Percentiles rank a stretch among this genome's conserved stretches.
These are phyloP conservation scores for Bertia moriformis DNA, from an alignment of 2,329 filamentous ascomycete species.

Conservation along the genomic window DNA sequence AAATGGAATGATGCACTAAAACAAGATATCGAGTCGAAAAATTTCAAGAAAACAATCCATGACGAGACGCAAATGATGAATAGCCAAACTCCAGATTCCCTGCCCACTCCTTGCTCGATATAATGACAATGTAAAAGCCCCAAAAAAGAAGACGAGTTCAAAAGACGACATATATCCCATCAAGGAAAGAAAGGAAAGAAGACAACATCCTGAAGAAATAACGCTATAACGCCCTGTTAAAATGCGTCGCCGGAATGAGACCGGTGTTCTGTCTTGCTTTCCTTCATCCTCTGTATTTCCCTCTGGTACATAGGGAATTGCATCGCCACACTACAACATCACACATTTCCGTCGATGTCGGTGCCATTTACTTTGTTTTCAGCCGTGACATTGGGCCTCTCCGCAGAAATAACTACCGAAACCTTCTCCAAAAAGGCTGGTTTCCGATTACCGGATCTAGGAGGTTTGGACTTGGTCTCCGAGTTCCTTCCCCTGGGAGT, in stretches of 20 bases:
- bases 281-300: not conserved
- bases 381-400: not conserved
- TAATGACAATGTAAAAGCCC: constrained; percentile 3
- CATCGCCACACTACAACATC: not conserved
- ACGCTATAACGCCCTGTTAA: constrained; percentile 8
- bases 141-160: constrained; percentile 9
- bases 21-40: no score
- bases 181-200: constrained; percentile 9
- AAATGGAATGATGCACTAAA: no score
- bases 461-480: not conserved
- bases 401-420: not conserved
- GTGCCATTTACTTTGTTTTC: not conserved
- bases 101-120: constrained; percentile 2
- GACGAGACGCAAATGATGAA: no score
- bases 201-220: constrained; percentile 1
- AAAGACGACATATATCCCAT: no score
- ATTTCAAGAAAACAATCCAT: no score
- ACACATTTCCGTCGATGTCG: not conserved
- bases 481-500: not conserved
- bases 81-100: not conserved
- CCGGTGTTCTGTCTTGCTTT: constrained; percentile 3
- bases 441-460: not conserved
- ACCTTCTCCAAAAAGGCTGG: no score
- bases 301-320: no score
- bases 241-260: constrained; percentile 5